Evolutionary conservation across 148 eudicot species (phyloP), one percentile per base, ranked within the genome.

Genomic region (Cornus controversa): DNA sequence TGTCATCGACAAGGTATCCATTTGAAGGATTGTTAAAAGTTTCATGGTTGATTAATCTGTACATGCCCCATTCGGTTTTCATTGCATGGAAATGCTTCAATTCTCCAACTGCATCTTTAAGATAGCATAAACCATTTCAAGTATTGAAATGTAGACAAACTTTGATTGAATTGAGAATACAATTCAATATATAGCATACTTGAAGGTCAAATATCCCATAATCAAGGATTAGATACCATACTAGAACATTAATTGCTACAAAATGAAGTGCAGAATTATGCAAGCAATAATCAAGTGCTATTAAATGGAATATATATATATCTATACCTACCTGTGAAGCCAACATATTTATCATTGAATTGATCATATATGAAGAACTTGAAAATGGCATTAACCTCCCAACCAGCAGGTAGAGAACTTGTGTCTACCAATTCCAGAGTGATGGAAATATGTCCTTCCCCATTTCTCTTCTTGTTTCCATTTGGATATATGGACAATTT

Each of bases 321-420:
- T n/a, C n/a, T n/a, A n/a, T n/a, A n/a, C n/a, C n/a, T n/a, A n/a
- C 78, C 78, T 60, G 75, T 9, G 31, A 80, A 14, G 6, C 69
- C 3, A 3, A 10, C 13, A 37, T 75, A 80, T 24, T 63, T 80
- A 75, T 80, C 82, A 2, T 13, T 27, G 47, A 16, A 6, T 75
- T 80, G 82, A 37, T 80, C 70, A 6, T 60, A 45, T 10, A 80
- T 54, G 47, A 80, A 66, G 2, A 80, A 26, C 31, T 75, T 75
- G 70, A 75, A 69, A 5, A 28, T 62, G 22, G 75, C 75, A 1
- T 75, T 42, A 24, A 80, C 78, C 75, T 80, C 82, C 82, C 82
- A 80, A 18, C 82, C 79, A 31, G 26, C 70, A 23, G 78, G 79
- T 58, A 80, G 75, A 31, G 73, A 53, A 29, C 31, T 26, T 23